Percentiles rank a stretch among this genome's conserved stretches.
phyloP scores from a whole-genome alignment of 2,329 filamentous ascomycete species.

The Diplocarpon rosae region DNA sequence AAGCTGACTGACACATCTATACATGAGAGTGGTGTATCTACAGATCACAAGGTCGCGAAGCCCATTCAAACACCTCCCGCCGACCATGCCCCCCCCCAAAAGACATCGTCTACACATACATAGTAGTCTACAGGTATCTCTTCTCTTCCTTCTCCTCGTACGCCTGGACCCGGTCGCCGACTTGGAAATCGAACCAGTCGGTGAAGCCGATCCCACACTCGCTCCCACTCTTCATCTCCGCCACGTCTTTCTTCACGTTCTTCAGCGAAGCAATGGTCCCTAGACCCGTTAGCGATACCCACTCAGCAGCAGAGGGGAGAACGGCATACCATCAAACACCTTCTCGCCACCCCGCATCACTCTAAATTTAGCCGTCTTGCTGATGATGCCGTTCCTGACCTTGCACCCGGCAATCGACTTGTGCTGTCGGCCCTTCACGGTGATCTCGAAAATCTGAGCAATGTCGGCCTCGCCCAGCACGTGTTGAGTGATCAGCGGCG shows the following conservation, averaged over 20 bases:
- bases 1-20: too few species aligned
- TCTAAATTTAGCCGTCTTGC: conserved; percentile 51
- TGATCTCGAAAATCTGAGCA: conserved; percentile 73
- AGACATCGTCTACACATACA: not conserved
- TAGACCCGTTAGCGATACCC: conserved; percentile 29
- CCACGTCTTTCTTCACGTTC: conserved; percentile 83
- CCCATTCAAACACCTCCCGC: too few species aligned
- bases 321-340: conserved; percentile 67
- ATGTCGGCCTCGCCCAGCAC: conserved; percentile 86
- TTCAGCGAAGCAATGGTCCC: conserved; percentile 74
- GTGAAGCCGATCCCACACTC: conserved; percentile 88
- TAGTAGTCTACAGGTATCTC: conserved; percentile 27
- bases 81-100: too few species aligned
- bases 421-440: conserved; percentile 57
- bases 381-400: conserved; percentile 69
- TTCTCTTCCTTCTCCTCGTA: conserved; percentile 73
- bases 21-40: too few species aligned
- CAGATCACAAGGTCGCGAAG: too few species aligned
- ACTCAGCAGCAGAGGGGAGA: conserved; percentile 15
- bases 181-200: conserved; percentile 64
- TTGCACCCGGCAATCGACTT: conserved; percentile 78
- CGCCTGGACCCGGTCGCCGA: conserved; percentile 78
- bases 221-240: conserved; percentile 80
- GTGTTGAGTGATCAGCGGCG: conserved; percentile 52
- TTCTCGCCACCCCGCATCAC: conserved; percentile 61